A percentile compares a stretch with the other conserved stretches of the same genome.
These are phyloP conservation scores for Spinellus fusiger DNA, from an alignment of 192 early-diverging fungal genomes.

Conservation along the genomic window DNA sequence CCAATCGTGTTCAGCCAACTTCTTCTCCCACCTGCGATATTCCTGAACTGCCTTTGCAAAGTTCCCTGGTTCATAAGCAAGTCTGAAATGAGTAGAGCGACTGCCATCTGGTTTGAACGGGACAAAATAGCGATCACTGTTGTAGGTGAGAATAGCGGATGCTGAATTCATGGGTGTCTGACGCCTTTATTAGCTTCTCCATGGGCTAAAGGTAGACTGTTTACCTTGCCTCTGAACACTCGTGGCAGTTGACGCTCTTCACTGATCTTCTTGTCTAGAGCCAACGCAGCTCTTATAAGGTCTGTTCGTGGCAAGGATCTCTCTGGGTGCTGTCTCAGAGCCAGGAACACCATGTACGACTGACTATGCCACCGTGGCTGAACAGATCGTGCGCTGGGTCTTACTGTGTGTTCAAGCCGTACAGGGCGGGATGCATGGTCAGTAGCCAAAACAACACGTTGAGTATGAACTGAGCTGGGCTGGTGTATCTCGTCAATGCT, in stretches of 20 bases:
- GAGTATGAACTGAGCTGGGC: neutral
- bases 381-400: neutral
- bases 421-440: neutral
- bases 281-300: slow-evolving; percentile 68
- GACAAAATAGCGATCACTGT: slow-evolving; percentile 70
- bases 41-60: slow-evolving; percentile 62
- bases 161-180: slow-evolving; percentile 76
- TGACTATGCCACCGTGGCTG: slow-evolving; percentile 88
- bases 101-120: slow-evolving; percentile 64
- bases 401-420: neutral
- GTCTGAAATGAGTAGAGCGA: slow-evolving; percentile 64
- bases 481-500: neutral
- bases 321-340: slow-evolving; percentile 63
- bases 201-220: neutral
- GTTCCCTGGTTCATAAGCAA: slow-evolving; percentile 76
- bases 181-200: neutral
- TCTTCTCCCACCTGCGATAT: slow-evolving; percentile 71
- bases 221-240: slow-evolving; percentile 83
- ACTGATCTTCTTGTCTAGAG: slow-evolving; percentile 73
- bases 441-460: neutral
- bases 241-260: slow-evolving; percentile 64
- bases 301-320: slow-evolving; percentile 64
- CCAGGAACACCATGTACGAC: slow-evolving; percentile 78
- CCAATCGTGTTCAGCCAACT: slow-evolving; percentile 73
- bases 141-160: slow-evolving; percentile 69